Conservation (phyloP, 352 stramenopile genomes). For the Phytophthora hybrid region DNA sequence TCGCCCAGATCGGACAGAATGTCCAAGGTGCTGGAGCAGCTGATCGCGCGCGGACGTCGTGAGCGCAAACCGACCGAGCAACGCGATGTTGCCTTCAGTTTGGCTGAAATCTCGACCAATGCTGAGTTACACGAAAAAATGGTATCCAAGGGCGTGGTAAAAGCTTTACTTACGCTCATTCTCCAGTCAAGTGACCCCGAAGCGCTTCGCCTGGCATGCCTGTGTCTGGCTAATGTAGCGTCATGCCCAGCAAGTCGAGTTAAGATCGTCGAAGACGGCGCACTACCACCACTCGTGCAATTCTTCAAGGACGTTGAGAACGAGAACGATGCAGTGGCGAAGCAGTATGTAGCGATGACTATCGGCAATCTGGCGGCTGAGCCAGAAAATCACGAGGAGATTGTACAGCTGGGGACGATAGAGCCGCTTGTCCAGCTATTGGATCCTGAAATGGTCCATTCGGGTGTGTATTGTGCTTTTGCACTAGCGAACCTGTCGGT, state of each 20-base stretch:
- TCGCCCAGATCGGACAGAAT: slow-evolving; percentile 32
- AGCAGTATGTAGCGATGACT: slow-evolving; percentile 96
- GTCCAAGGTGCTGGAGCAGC: slow-evolving; percentile 96
- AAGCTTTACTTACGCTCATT: slow-evolving; percentile 93
- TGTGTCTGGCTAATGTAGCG: slow-evolving; percentile 96
- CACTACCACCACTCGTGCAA: slow-evolving; percentile 86
- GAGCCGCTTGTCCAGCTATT: slow-evolving; percentile 93
- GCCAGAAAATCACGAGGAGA: slow-evolving; percentile 94
- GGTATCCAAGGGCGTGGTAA: slow-evolving; percentile 95
- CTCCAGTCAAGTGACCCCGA: slow-evolving; percentile 93
- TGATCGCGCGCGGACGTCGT: slow-evolving; percentile 96
- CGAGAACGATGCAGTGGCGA: slow-evolving; percentile 87
- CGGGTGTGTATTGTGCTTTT: slow-evolving; percentile 93
- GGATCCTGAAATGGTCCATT: slow-evolving; percentile 88
- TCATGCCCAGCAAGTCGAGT: slow-evolving; percentile 87
- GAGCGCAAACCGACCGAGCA: slow-evolving; percentile 95
- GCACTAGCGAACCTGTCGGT: slow-evolving; percentile 95
- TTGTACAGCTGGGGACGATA: slow-evolving; percentile 93
- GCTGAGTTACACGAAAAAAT: slow-evolving; percentile 93
- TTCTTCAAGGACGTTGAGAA: slow-evolving; percentile 90
- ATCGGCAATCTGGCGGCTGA: slow-evolving; percentile 97
- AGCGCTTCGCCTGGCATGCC: slow-evolving; percentile 93
- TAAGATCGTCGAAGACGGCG: slow-evolving; percentile 95
- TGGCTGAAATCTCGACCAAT: slow-evolving; percentile 96
- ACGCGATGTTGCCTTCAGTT: slow-evolving; percentile 95